Conservation (phyloP, 106 monocot species). For the Dioscorea alata region DNA sequence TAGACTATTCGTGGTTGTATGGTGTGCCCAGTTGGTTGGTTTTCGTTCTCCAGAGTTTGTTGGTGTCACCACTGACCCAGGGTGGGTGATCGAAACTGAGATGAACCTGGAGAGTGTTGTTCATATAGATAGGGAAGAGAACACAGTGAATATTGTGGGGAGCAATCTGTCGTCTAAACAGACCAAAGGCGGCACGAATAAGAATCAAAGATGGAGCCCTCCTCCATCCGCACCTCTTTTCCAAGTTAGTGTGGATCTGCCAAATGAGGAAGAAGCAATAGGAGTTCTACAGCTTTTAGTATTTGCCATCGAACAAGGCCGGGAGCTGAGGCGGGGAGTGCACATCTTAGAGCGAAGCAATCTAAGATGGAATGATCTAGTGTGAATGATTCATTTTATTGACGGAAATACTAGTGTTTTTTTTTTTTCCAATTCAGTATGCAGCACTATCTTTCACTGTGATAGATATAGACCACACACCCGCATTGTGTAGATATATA, state of each 20-base stretch:
- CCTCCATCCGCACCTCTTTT: constrained; percentile 41
- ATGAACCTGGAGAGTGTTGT: constrained; percentile 76
- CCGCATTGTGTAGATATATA: no score
- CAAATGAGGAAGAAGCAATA: constrained; percentile 57
- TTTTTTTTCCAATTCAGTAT: no score
- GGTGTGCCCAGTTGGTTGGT: constrained; percentile 37
- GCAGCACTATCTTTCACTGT: no score
- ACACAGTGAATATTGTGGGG: constrained; percentile 65
- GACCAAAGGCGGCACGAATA: constrained; percentile 20
- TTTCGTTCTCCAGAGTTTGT: constrained; percentile 42
- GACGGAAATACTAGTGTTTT: no score
- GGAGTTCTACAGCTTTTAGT: constrained; percentile 56
- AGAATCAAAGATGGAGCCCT: constrained; percentile 24
- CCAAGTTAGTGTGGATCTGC: constrained; percentile 50
- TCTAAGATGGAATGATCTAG: constrained; percentile 21
- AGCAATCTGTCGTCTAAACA: constrained; percentile 39
- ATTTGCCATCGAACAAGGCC: constrained; percentile 42
- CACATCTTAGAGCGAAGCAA: constrained; percentile 60
- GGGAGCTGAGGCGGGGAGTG: constrained; percentile 33
- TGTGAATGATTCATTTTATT: no score
- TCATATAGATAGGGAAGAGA: constrained; percentile 54
- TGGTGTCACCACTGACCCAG: constrained; percentile 59
- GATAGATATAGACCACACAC: no score
- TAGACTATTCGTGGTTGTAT: constrained; percentile 39
- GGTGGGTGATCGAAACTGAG: constrained; percentile 69